Evolutionary conservation across 2,329 filamentous ascomycete genomes (phyloP), one percentile per base, ranked within the genome.

Genomic region (Penicillium sp.): DNA sequence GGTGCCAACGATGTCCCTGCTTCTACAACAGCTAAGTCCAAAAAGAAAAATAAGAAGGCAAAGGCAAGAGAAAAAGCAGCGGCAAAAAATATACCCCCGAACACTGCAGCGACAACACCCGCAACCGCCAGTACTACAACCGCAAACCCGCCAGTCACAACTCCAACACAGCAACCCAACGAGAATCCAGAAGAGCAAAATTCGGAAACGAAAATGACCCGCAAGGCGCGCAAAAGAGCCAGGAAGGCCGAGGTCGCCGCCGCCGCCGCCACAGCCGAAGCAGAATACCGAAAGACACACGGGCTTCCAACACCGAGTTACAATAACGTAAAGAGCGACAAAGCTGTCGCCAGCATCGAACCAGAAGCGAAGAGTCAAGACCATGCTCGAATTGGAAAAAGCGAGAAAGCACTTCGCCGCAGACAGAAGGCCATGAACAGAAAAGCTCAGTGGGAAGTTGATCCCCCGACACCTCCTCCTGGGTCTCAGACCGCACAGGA

Each of bases 11-110:
- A 9, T 16, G 11, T 3, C 11, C 38, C 38, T 32, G n/a, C 42
- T 37, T 39, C 40, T n/a, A 24, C 32, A 32, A 18, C n/a, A n/a
- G 34, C 31, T 29, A 42, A 34, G 35, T 45, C 50, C 18, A 53
- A 53, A 26, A 44, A 43, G 20, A 55, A 59, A 14, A 52, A 45
- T 16, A 51, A 35, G 9, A 45, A 50, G 8, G 48, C 22, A 2
- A 54, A 54, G 24, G 37, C 34, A 5, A 51, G 22, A 40, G 50
- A 16, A 32, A 56, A 51, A 35, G 45, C 50, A 1, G 34, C 38
- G 13, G 44, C 44, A 11, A 31, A 31, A 5, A 44, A 18, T 14
- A 24, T 14, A 16, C 7, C 42, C n/a, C 24, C 16, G 10, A 44
- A 34, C 18, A 34, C 29, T 14, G 50, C 40, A 20, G 10, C 22